Percentiles rank a stretch among this genome's conserved stretches.
Conservation (phyloP, 257 asterid species). For the Verbena officinalis region DNA sequence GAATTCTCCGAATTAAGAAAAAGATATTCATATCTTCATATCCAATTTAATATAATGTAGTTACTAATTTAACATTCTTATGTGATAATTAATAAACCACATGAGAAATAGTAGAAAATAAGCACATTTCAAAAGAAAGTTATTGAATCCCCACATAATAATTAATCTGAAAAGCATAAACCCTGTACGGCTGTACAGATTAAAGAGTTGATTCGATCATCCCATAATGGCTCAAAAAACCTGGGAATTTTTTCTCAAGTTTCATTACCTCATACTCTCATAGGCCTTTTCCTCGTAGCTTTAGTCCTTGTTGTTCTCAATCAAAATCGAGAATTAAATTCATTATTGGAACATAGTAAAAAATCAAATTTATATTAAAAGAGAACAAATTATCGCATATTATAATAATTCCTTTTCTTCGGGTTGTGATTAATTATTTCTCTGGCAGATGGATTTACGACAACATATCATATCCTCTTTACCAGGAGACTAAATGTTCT, state of each 20-base stretch:
- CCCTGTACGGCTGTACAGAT: too few species aligned
- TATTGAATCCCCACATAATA: too few species aligned
- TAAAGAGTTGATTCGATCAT: too few species aligned
- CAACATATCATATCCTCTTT: conserved; percentile 49
- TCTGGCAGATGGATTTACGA: conserved; percentile 72
- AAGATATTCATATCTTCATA: too few species aligned
- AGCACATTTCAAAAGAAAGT: too few species aligned
- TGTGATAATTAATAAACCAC: too few species aligned
- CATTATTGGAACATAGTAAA: background rate
- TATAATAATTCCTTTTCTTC: background rate
- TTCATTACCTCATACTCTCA: conserved; percentile 16
- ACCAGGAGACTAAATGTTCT: conserved; percentile 56
- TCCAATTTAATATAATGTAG: too few species aligned
- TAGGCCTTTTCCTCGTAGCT: conserved; percentile 22
- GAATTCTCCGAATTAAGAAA: too few species aligned
- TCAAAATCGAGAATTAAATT: background rate
- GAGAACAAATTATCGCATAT: background rate
- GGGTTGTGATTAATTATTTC: conserved; percentile 37
- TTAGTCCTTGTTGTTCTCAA: conserved; percentile 21
- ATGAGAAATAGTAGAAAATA: too few species aligned
- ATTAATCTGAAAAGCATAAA: too few species aligned
- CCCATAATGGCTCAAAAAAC: conserved; percentile 13
- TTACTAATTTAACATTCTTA: too few species aligned
- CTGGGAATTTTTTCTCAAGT: conserved; percentile 16
- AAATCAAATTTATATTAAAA: background rate